Conservation (phyloP, 2,329 filamentous ascomycete genomes). For the Aspergillus hiratsukae region DNA sequence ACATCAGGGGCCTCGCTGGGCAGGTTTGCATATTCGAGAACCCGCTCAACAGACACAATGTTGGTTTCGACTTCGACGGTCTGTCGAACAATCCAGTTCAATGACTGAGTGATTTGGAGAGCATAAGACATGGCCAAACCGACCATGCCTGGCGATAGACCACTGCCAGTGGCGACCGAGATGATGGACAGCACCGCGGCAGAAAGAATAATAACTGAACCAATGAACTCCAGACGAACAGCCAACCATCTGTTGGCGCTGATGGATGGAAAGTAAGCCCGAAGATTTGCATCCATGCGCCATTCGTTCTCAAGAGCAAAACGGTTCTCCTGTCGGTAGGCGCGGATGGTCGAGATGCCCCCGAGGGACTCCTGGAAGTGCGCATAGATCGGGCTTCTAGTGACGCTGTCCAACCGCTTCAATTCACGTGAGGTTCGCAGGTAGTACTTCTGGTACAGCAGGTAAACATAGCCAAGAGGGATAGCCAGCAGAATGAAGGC, state of each 20-base stretch:
- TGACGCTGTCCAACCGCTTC: constrained; percentile 92
- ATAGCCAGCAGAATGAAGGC: constrained; percentile 75
- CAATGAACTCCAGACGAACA: constrained; percentile 90
- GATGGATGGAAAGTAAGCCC: constrained; percentile 93
- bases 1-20: constrained; percentile 94
- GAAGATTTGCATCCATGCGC: constrained; percentile 90
- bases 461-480: constrained; percentile 74
- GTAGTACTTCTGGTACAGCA: constrained; percentile 96
- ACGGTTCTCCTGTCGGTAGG: constrained; percentile 80
- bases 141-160: constrained; percentile 67
- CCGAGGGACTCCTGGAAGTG: constrained; percentile 97
- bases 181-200: constrained; percentile 79
- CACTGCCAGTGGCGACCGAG: constrained; percentile 65
- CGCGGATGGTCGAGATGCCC: constrained; percentile 90
- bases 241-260: constrained; percentile 93
- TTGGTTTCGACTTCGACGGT: constrained; percentile 99
- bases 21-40: constrained; percentile 88
- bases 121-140: constrained; percentile 97
- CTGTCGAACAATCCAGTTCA: constrained; percentile 99
- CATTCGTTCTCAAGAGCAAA: constrained; percentile 95
- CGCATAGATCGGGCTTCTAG: constrained; percentile 91
- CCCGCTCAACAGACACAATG: constrained; percentile 96
- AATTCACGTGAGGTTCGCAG: constrained; percentile 92
- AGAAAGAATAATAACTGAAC: constrained; percentile 85
- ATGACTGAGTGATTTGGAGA: constrained; percentile 89